These are phyloP conservation scores for Thalassiosira hispida DNA, from an alignment of 352 stramenopile species.

Conservation along the genomic window DNA sequence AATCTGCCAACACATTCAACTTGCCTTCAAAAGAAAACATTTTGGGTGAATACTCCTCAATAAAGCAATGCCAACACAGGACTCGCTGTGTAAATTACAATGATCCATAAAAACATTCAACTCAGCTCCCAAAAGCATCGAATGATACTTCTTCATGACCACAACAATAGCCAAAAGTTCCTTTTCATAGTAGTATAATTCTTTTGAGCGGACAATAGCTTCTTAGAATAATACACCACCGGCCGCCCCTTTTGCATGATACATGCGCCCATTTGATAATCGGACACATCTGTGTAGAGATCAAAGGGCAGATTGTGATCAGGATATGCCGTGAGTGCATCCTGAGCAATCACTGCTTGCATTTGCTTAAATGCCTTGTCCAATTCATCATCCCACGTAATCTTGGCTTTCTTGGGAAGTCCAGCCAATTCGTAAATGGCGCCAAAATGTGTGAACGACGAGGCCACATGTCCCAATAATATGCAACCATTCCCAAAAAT, in stretches of 20 bases:
- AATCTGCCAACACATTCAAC: conserved; percentile 26
- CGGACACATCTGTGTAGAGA: conserved; percentile 55
- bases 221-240: conserved; percentile 53
- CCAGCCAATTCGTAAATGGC: conserved; percentile 24
- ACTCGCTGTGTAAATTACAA: conserved; percentile 27
- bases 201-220: conserved; percentile 42
- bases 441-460: conserved; percentile 40
- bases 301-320: conserved; percentile 58
- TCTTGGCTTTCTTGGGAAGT: conserved; percentile 15
- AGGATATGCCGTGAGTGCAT: conserved; percentile 55
- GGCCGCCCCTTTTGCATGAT: conserved; percentile 45
- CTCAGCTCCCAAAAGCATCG: conserved; percentile 34
- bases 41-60: conserved; percentile 39
- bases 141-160: conserved; percentile 22
- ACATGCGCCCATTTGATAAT: conserved; percentile 44
- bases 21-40: conserved; percentile 17
- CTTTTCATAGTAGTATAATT: conserved; percentile 61
- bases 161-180: conserved; percentile 51
- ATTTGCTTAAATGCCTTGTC: conserved; percentile 38
- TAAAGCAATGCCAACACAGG: conserved; percentile 15
- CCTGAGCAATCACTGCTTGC: conserved; percentile 46
- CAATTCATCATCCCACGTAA: conserved; percentile 21
- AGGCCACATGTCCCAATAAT: conserved; percentile 53
- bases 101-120: conserved; percentile 32
- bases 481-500: conserved; percentile 54